Conservation (phyloP, 306 rosid genomes). For the Coriaria nepalensis region DNA sequence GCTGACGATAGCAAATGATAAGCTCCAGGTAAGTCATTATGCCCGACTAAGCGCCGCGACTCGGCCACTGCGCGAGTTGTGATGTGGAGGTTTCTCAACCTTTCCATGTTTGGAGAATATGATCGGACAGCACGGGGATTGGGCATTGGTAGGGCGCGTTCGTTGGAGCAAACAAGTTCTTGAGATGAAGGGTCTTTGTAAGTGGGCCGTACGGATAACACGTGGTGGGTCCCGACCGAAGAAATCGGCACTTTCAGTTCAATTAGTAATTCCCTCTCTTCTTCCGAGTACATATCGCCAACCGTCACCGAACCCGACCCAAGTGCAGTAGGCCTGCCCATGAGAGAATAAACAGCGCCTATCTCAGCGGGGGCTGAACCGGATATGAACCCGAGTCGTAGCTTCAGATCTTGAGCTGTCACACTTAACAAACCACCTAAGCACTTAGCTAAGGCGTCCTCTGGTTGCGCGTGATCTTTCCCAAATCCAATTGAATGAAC, state of each 20-base stretch:
- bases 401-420: slow-evolving; percentile 50
- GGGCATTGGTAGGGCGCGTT: slow-evolving; percentile 43
- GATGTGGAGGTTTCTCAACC: slow-evolving; percentile 61
- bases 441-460: slow-evolving; percentile 32
- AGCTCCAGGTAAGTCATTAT: slow-evolving; percentile 45
- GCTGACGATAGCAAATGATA: slow-evolving; percentile 61
- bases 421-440: slow-evolving; percentile 38
- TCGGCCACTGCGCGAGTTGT: slow-evolving; percentile 70
- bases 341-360: slow-evolving; percentile 48
- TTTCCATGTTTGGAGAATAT: slow-evolving; percentile 26
- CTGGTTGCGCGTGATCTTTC: slow-evolving; percentile 22
- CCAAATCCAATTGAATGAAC: slow-evolving; percentile 42
- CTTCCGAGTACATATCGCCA: slow-evolving; percentile 58
- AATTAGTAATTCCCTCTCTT: slow-evolving; percentile 52
- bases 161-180: slow-evolving; percentile 35
- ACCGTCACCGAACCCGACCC: slow-evolving; percentile 30
- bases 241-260: slow-evolving; percentile 56
- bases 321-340: slow-evolving; percentile 35
- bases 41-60: slow-evolving; percentile 43
- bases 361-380: slow-evolving; percentile 46
- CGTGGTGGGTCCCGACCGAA: slow-evolving; percentile 43
- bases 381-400: slow-evolving; percentile 44
- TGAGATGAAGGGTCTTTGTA: slow-evolving; percentile 44
- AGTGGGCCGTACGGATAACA: slow-evolving; percentile 48
- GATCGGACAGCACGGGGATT: slow-evolving; percentile 66